Evolutionary conservation across 345 rosid genomes (phyloP), one percentile per base, ranked within the genome.

Genomic region (Excoecaria cochinchinensis): DNA sequence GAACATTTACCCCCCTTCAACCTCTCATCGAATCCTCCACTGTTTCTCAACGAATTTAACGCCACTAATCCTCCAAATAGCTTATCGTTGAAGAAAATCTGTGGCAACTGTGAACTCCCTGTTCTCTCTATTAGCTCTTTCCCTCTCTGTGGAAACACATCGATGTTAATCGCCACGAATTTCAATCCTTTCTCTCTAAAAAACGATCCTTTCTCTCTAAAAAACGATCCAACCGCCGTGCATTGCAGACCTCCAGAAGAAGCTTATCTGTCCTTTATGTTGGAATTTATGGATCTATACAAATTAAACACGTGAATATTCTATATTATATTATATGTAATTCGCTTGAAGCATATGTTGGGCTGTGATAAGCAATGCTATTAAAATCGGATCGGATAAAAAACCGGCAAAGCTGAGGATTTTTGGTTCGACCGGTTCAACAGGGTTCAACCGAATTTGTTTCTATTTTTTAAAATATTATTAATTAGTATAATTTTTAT

Each of bases 31-130:
- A 91, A 87, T 25, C 66, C 84, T 3, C 92, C 96, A 48, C 91
- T 85, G 77, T 93, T 93, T 55, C 98, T 84, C 72, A 91, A 39
- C 56, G 97, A 89, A 75, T 95, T 93, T 82, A 95, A 71, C 24
- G 90, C 97, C 66, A 86, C 89, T 69, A 93, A 84, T 5, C 97
- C 98, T 0, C 99, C 99, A 16, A 95, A 83, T 31, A 86, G 79
- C 79, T 87, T 88, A 59, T 90, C 90, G 85, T 95, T 95, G 76
- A 91, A 91, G 83, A 95, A 95, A 13, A 95, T 84, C 90, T 88
- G 89, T 65, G 99, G 99, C 21, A 93, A 98, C 64, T 87, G 89
- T 2, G 83, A 59, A 13, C 25, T 83, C 59, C 96, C 97, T 1
- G 95, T 84, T 78, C 93, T 79, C 22, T 86, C 86, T 0, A 88